Evolutionary conservation across 2,329 filamentous ascomycete genomes (phyloP).

Genomic region (Daldinia sp.): DNA sequence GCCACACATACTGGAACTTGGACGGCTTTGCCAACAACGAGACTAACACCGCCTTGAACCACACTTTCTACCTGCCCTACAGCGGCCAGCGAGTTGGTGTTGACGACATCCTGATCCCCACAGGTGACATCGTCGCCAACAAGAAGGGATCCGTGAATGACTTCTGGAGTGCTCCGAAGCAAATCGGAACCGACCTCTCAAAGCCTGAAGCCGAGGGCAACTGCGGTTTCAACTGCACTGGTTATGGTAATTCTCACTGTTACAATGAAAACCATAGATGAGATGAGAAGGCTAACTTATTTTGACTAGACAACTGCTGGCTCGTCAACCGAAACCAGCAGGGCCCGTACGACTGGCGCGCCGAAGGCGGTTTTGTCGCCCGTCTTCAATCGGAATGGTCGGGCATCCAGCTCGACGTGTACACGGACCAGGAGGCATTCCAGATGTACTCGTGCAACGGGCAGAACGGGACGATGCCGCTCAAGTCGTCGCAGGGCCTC

Average conservation of each 20-base stretch:
- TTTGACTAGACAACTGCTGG: constrained; percentile 71
- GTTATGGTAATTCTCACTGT: constrained; percentile 74
- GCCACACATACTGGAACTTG: constrained; percentile 84
- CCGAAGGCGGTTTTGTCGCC: constrained; percentile 67
- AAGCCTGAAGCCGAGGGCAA: constrained; percentile 74
- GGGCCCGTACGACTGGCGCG: constrained; percentile 73
- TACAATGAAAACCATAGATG: neutral
- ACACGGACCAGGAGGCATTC: constrained; percentile 85
- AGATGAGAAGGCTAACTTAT: constrained; percentile 13
- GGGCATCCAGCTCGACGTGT: constrained; percentile 86
- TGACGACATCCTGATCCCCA: constrained; percentile 80
- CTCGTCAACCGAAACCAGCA: constrained; percentile 72
- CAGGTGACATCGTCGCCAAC: constrained; percentile 80
- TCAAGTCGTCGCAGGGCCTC: constrained; percentile 79
- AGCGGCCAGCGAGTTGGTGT: constrained; percentile 75
- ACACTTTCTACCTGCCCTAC: constrained; percentile 79
- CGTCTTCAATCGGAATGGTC: constrained; percentile 79
- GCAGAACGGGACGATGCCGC: constrained; percentile 76
- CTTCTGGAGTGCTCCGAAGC: constrained; percentile 85
- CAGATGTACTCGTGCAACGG: constrained; percentile 88
- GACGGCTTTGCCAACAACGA: constrained; percentile 82
- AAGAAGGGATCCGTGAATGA: constrained; percentile 76
- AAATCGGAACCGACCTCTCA: constrained; percentile 77
- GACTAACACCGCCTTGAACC: constrained; percentile 74
- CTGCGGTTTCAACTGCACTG: constrained; percentile 85